phyloP scores from a whole-genome alignment of 768 basidiomycete genomes.

The Termitomyces sp. region DNA sequence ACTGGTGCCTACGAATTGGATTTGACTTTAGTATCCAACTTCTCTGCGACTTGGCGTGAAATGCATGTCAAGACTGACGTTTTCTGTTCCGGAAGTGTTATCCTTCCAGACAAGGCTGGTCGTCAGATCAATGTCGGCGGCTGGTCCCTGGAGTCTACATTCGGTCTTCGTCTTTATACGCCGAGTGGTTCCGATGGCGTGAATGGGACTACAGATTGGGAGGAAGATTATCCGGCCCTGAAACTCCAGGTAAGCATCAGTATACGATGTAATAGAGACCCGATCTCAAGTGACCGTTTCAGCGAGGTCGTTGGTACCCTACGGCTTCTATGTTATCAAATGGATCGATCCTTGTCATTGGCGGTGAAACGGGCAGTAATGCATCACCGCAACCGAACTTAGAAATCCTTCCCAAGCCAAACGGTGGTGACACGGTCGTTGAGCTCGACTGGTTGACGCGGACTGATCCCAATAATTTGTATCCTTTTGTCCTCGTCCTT shows the following conservation, averaged over 20 bases:
- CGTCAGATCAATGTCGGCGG: slow-evolving; percentile 65
- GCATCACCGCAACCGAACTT: slow-evolving; percentile 59
- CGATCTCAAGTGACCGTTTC: background rate
- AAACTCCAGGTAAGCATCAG: slow-evolving; percentile 48
- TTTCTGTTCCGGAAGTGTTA: slow-evolving; percentile 70
- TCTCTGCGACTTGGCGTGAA: slow-evolving; percentile 58
- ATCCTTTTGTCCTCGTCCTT: slow-evolving; percentile 70
- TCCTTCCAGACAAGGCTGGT: slow-evolving; percentile 69
- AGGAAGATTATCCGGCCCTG: slow-evolving; percentile 58
- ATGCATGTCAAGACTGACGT: slow-evolving; percentile 78
- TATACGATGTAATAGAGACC: background rate
- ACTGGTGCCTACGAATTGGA: slow-evolving; percentile 82
- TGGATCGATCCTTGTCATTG: slow-evolving; percentile 67
- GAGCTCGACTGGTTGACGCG: slow-evolving; percentile 61
- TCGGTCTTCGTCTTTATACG: slow-evolving; percentile 66
- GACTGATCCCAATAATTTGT: slow-evolving; percentile 77
- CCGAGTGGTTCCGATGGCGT: slow-evolving; percentile 64
- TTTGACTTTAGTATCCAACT: slow-evolving; percentile 44
- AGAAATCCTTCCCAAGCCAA: slow-evolving; percentile 64
- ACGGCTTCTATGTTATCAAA: slow-evolving; percentile 65
- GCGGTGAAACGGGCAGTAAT: slow-evolving; percentile 72
- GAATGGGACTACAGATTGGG: slow-evolving; percentile 76
- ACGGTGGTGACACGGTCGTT: slow-evolving; percentile 55
- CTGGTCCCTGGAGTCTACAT: slow-evolving; percentile 68
- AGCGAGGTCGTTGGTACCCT: slow-evolving; percentile 72